Conservation (phyloP, 163 green algal species). For the Scenedesmus sp. region DNA sequence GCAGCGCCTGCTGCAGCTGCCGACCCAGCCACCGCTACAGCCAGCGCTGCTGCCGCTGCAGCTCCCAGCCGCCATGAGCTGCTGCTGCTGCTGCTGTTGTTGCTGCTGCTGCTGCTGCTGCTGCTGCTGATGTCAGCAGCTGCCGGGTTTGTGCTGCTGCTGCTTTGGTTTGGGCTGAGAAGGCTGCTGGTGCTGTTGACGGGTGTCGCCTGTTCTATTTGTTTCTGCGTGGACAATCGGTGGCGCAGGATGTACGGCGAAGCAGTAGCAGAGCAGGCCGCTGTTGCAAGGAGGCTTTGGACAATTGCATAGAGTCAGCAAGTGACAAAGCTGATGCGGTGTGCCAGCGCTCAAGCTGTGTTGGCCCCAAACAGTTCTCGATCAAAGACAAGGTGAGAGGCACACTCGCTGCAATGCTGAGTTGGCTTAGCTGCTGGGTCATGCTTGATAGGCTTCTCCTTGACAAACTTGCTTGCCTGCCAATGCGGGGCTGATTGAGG, state of each 20-base stretch:
- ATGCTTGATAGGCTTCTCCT: too few relatives aligned
- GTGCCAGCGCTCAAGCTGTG: too few relatives aligned
- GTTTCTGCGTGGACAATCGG: background rate
- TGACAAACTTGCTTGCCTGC: too few relatives aligned
- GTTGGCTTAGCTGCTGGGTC: too few relatives aligned
- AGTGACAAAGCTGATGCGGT: too few relatives aligned
- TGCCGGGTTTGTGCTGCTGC: background rate
- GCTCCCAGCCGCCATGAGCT: background rate
- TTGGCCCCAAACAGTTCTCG: too few relatives aligned
- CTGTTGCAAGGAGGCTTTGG: too few relatives aligned
- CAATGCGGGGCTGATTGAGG: too few relatives aligned
- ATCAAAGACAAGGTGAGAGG: too few relatives aligned
- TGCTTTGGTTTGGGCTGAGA: too few relatives aligned
- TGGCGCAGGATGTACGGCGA: background rate
- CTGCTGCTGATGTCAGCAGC: background rate
- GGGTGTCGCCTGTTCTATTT: background rate
- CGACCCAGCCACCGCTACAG: background rate
- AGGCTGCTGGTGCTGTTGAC: background rate
- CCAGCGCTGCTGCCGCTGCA: constrained; percentile 33
- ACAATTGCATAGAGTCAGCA: too few relatives aligned
- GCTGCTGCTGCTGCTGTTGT: constrained; percentile 9
- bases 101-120: constrained; percentile 25
- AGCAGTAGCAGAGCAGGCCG: background rate
- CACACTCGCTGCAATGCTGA: too few relatives aligned
- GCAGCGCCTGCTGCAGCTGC: constrained; percentile 34